phyloP scores from a whole-genome alignment of 306 rosid genomes.

The Dalbergia cultrata region DNA sequence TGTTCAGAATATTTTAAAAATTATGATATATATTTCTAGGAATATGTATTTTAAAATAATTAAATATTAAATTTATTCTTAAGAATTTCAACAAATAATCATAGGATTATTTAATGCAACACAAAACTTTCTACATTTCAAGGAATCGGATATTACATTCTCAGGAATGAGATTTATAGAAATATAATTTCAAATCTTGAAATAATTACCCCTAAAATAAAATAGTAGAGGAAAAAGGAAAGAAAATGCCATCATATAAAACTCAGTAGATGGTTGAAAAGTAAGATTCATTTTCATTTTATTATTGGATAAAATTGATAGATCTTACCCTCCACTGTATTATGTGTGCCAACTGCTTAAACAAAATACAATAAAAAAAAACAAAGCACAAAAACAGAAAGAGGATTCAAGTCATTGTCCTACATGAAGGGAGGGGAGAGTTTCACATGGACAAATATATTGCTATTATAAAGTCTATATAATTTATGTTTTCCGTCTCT shows the following conservation, averaged over 20 bases:
- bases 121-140: too few relatives aligned
- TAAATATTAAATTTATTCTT: too few relatives aligned
- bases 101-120: too few relatives aligned
- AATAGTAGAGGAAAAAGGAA: slow-evolving; percentile 12
- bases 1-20: too few relatives aligned
- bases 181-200: too few relatives aligned
- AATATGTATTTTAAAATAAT: too few relatives aligned
- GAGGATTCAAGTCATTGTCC: slow-evolving; percentile 62
- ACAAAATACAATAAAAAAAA: slow-evolving; percentile 24
- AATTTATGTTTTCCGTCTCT: slow-evolving; percentile 40
- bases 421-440: slow-evolving; percentile 45
- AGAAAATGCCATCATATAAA: too few relatives aligned
- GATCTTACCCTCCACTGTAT: slow-evolving; percentile 62
- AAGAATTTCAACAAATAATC: too few relatives aligned
- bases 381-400: slow-evolving; percentile 13
- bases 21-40: too few relatives aligned
- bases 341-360: slow-evolving; percentile 59
- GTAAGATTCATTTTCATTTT: slow-evolving; percentile 39
- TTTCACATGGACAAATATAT: slow-evolving; percentile 62
- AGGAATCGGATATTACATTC: too few relatives aligned
- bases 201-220: not conserved
- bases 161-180: too few relatives aligned
- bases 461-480: slow-evolving; percentile 30
- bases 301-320: slow-evolving; percentile 42
- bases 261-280: slow-evolving; percentile 28